Evolutionary conservation across 176 grass and related monocot species (phyloP).

Genomic region (Bromus sterilis): DNA sequence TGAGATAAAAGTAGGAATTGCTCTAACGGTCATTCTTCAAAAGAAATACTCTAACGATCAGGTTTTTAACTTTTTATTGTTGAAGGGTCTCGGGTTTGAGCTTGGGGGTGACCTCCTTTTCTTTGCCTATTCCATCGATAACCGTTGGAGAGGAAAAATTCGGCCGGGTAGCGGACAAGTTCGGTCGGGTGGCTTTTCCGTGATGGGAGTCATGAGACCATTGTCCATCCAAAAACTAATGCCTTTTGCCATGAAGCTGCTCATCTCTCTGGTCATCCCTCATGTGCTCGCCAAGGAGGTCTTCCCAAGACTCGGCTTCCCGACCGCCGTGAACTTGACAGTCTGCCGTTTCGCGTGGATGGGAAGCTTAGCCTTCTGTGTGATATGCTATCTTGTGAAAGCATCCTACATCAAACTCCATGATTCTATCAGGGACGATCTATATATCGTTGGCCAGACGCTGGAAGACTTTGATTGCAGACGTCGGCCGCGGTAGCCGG

Average conservation of each 20-base stretch:
- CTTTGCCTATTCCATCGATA: slow-evolving; percentile 10
- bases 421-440: slow-evolving; percentile 40
- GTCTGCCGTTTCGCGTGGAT: slow-evolving; percentile 46
- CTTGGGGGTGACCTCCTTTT: background rate
- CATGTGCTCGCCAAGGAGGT: slow-evolving; percentile 36
- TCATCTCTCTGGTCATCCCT: slow-evolving; percentile 35
- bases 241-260: slow-evolving; percentile 26
- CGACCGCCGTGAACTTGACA: slow-evolving; percentile 18
- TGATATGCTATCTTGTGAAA: slow-evolving; percentile 21
- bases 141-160: too few species aligned
- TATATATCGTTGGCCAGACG: slow-evolving; percentile 33
- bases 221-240: too few species aligned
- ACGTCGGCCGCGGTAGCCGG: slow-evolving; percentile 15
- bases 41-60: too few species aligned
- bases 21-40: background rate
- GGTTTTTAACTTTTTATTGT: slow-evolving; percentile 15
- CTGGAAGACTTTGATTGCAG: slow-evolving; percentile 22
- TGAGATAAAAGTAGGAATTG: background rate
- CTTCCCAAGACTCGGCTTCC: slow-evolving; percentile 35
- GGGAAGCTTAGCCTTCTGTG: slow-evolving; percentile 6
- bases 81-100: slow-evolving; percentile 17
- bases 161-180: too few species aligned
- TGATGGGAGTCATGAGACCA: too few species aligned
- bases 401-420: slow-evolving; percentile 20
- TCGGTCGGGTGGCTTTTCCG: too few species aligned